A percentile compares a stretch with the other conserved stretches of the same genome.
phyloP scores from a whole-genome alignment of 495 filamentous ascomycete genomes.

The Lasiosphaeris hirsuta region DNA sequence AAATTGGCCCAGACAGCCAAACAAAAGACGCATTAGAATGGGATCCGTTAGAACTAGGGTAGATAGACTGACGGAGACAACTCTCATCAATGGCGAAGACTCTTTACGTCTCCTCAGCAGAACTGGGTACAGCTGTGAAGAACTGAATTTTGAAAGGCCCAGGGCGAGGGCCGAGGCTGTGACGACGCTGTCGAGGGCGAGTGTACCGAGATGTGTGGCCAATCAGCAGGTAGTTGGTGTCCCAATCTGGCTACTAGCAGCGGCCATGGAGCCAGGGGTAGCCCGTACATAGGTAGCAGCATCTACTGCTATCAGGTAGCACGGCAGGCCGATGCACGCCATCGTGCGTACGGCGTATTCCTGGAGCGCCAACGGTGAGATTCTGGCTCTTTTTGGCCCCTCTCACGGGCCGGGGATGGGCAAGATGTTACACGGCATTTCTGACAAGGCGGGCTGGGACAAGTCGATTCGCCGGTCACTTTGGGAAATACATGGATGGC shows the following conservation, averaged over 20 bases:
- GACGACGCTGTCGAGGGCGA: neutral
- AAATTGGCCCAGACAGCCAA: neutral
- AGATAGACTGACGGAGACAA: conserved; percentile 28
- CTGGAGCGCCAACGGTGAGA: conserved; percentile 8
- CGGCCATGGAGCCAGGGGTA: neutral
- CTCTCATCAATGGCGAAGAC: conserved; percentile 3
- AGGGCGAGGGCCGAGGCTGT: neutral
- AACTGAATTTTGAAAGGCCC: neutral
- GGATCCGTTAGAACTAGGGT: conserved; percentile 21
- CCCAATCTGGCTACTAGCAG: conserved; percentile 21
- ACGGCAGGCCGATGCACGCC: conserved; percentile 25
- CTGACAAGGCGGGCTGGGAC: neutral
- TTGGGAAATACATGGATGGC: neutral
- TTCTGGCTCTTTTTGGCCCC: neutral
- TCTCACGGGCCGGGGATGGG: neutral
- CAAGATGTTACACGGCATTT: conserved; percentile 9
- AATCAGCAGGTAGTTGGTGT: conserved; percentile 18
- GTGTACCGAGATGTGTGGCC: conserved; percentile 4
- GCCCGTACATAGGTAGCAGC: neutral
- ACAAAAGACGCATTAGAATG: conserved; percentile 19
- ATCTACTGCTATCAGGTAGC: conserved; percentile 14
- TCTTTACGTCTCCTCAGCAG: neutral
- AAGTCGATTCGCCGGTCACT: conserved; percentile 6
- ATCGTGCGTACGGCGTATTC: conserved; percentile 20
- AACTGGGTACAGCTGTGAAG: neutral